A percentile compares a stretch with the other conserved stretches of the same genome.
Conservation (phyloP, 1,284 basidiomycete genomes). For the Trametes sp. region DNA sequence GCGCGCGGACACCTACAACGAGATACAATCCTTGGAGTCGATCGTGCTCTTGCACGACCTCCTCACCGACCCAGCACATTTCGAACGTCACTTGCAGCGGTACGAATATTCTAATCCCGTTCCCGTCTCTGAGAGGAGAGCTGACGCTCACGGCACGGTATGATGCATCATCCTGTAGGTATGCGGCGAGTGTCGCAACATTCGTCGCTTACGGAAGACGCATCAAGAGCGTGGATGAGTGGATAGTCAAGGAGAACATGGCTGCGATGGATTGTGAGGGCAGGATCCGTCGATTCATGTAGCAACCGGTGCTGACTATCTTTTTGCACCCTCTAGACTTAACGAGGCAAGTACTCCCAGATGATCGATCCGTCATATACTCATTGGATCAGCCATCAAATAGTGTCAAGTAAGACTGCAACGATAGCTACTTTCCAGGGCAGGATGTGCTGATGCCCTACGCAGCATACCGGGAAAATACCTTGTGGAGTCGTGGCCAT, state of each 20-base stretch:
- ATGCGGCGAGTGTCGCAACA: slow-evolving; percentile 55
- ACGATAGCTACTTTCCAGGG: not conserved
- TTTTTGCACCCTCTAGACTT: slow-evolving; percentile 17
- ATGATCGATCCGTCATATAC: not conserved
- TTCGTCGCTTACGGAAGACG: slow-evolving; percentile 56
- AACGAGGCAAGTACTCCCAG: slow-evolving; percentile 41
- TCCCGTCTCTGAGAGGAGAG: too few relatives aligned
- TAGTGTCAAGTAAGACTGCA: slow-evolving; percentile 45
- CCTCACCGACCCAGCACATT: slow-evolving; percentile 48
- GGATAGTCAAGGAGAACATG: slow-evolving; percentile 55
- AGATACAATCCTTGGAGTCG: slow-evolving; percentile 59
- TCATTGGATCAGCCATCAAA: not conserved
- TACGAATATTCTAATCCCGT: slow-evolving; percentile 18
- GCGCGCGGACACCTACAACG: slow-evolving; percentile 52
- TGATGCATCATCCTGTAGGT: slow-evolving; percentile 36
- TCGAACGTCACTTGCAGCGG: slow-evolving; percentile 54
- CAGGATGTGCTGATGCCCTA: not conserved
- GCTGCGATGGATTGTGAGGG: slow-evolving; percentile 51
- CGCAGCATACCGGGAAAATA: slow-evolving; percentile 61
- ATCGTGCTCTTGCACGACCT: slow-evolving; percentile 54
- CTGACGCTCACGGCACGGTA: too few relatives aligned
- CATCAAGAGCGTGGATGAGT: slow-evolving; percentile 54
- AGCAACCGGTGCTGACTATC: not conserved
- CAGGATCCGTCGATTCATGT: not conserved
- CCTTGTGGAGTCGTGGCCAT: slow-evolving; percentile 58